phyloP scores from a whole-genome alignment of 2,329 filamentous ascomycete genomes.

The Zymoseptoria tritici region DNA sequence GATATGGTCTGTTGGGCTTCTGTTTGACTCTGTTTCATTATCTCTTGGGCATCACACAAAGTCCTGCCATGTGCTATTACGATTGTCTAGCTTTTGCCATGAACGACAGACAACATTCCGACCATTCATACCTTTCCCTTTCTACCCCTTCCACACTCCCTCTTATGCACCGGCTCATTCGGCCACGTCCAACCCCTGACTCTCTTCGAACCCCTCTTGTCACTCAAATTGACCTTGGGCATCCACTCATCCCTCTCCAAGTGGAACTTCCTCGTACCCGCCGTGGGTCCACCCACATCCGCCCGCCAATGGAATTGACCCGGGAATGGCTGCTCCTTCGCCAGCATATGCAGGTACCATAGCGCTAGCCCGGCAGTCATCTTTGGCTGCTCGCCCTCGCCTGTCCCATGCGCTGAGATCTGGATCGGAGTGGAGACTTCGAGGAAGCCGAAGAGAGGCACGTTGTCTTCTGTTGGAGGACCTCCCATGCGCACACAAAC shows the following conservation, averaged over 20 bases:
- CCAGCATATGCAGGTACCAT: constrained; percentile 70
- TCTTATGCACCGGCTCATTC: constrained; percentile 63
- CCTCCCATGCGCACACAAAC: constrained; percentile 77
- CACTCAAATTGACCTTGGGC: constrained; percentile 61
- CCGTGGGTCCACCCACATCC: constrained; percentile 68
- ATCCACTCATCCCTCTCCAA: constrained; percentile 68
- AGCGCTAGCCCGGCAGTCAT: constrained; percentile 67
- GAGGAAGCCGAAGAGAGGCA: constrained; percentile 81
- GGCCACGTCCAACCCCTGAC: constrained; percentile 68
- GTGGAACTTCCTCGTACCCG: constrained; percentile 63
- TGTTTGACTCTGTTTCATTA: not conserved
- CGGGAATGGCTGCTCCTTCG: constrained; percentile 51
- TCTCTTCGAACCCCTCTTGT: constrained; percentile 71
- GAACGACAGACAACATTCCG: not conserved
- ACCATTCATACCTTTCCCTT: constrained; percentile 22
- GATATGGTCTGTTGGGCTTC: not conserved
- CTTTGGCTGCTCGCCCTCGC: constrained; percentile 37
- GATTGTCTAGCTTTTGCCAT: not conserved
- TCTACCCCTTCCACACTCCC: constrained; percentile 57
- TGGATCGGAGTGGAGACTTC: constrained; percentile 59
- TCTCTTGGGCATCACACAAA: not conserved
- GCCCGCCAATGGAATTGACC: constrained; percentile 57
- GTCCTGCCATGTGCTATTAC: not conserved
- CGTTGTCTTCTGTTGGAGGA: constrained; percentile 31
- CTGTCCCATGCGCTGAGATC: constrained; percentile 33